Percentiles rank a stretch among this genome's conserved stretches.
These are phyloP conservation scores for Saccharum officinarum DNA, from an alignment of 176 grass and related monocot genomes.

Conservation along the genomic window DNA sequence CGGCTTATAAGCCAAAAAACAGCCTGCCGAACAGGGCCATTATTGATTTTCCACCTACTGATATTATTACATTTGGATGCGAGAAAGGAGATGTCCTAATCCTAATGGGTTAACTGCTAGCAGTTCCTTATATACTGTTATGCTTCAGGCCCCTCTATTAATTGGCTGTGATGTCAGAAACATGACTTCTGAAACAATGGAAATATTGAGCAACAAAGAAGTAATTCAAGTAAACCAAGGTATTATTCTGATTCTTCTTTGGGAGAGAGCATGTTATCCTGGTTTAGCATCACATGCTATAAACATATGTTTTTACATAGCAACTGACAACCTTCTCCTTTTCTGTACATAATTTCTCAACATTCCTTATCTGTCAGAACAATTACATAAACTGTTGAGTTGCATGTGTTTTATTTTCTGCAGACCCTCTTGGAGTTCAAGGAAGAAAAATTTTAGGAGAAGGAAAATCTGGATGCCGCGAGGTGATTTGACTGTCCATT, in stretches of 20 bases:
- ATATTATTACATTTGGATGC: neutral
- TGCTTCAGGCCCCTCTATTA: constrained; percentile 92
- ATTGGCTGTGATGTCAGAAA: constrained; percentile 98
- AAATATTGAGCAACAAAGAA: constrained; percentile 92
- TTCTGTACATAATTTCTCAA: neutral
- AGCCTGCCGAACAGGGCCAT: no score
- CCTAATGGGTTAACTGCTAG: neutral
- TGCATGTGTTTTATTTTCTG: constrained; percentile 38
- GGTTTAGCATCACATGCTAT: neutral
- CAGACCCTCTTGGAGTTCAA: constrained; percentile 93
- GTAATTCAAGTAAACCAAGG: constrained; percentile 96
- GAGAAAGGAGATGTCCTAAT: neutral
- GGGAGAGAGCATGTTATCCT: neutral
- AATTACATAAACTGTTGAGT: neutral
- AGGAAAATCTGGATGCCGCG: constrained; percentile 64
- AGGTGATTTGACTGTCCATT: constrained; percentile 52
- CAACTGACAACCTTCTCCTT: constrained; percentile 13
- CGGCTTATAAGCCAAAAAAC: no score
- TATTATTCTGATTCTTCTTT: constrained; percentile 34
- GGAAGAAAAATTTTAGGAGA: constrained; percentile 69
- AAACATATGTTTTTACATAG: constrained; percentile 1
- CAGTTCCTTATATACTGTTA: neutral
- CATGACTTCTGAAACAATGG: constrained; percentile 74
- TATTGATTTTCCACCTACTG: neutral
- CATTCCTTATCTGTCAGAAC: neutral